Evolutionary conservation across 75 land plant genomes (phyloP).

Genomic region (Pseudotsuga menziesii): DNA sequence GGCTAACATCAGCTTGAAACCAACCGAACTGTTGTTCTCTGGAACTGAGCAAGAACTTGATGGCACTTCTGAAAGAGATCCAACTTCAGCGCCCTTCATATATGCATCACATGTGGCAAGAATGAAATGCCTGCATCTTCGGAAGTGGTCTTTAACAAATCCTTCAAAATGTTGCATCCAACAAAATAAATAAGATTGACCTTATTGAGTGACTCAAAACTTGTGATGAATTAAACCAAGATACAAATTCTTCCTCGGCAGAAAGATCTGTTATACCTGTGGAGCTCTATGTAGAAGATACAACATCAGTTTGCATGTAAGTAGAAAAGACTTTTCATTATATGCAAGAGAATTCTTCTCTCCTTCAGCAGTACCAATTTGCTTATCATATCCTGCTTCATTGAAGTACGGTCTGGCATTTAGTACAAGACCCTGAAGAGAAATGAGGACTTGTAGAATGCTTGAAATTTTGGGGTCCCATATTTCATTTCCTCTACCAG

Average conservation of each 20-base stretch:
- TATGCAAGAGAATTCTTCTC: constrained; percentile 61
- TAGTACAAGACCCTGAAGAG: constrained; percentile 87
- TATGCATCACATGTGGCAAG: constrained; percentile 63
- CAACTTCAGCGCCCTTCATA: constrained; percentile 60
- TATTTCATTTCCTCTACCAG: constrained; percentile 53
- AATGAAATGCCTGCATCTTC: constrained; percentile 35
- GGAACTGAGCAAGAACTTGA: not conserved
- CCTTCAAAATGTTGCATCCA: constrained; percentile 73
- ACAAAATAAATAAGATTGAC: constrained; percentile 1
- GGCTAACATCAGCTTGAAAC: constrained; percentile 79
- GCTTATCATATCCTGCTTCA: constrained; percentile 77
- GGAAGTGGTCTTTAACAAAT: constrained; percentile 67
- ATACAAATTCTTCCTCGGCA: not conserved
- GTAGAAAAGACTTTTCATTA: constrained; percentile 68
- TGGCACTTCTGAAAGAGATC: constrained; percentile 21
- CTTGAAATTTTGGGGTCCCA: constrained; percentile 79
- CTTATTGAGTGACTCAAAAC: not conserved
- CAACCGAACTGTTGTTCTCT: constrained; percentile 63
- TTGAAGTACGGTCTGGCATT: constrained; percentile 90
- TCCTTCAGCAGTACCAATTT: constrained; percentile 42
- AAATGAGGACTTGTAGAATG: constrained; percentile 83
- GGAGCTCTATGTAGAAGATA: constrained; percentile 71
- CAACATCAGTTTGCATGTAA: constrained; percentile 77
- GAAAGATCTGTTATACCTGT: constrained; percentile 30
- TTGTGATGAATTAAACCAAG: too few relatives aligned